These are phyloP conservation scores for Arthrocladium fulminans DNA, from an alignment of 2,329 filamentous ascomycete species.

Conservation along the genomic window DNA sequence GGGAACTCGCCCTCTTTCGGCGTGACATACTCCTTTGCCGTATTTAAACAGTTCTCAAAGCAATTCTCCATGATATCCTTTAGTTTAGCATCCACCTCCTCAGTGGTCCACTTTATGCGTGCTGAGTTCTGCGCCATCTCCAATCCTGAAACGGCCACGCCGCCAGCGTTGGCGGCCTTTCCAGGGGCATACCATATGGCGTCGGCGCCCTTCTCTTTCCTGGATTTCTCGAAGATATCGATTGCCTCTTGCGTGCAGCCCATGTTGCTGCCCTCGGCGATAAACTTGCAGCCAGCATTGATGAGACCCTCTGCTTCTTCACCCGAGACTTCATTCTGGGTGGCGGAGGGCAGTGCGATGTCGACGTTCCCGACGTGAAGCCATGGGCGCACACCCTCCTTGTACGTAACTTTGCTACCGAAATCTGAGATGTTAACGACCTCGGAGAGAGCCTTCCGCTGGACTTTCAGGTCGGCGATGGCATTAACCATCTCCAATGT, in stretches of 20 bases:
- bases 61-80: slow-evolving; percentile 91
- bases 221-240: slow-evolving; percentile 75
- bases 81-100: slow-evolving; percentile 86
- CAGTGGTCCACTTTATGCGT: slow-evolving; percentile 72
- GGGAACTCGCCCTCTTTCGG: slow-evolving; percentile 74
- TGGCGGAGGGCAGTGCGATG: slow-evolving; percentile 83
- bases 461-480: slow-evolving; percentile 79
- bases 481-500: slow-evolving; percentile 66
- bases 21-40: slow-evolving; percentile 79
- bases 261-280: slow-evolving; percentile 98
- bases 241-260: slow-evolving; percentile 95
- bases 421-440: slow-evolving; percentile 51
- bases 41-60: slow-evolving; percentile 81
- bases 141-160: slow-evolving; percentile 91
- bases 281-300: slow-evolving; percentile 65
- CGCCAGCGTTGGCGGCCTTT: slow-evolving; percentile 95
- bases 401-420: slow-evolving; percentile 67
- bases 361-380: slow-evolving; percentile 81
- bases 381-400: slow-evolving; percentile 84
- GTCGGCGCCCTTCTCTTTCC: slow-evolving; percentile 57
- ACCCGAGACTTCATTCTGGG: slow-evolving; percentile 92
- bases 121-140: slow-evolving; percentile 99
- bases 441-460: slow-evolving; percentile 71
- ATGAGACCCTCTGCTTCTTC: slow-evolving; percentile 83
- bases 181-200: slow-evolving; percentile 94